phyloP scores from a whole-genome alignment of 495 filamentous ascomycete genomes.

The Penicillium alfredii region DNA sequence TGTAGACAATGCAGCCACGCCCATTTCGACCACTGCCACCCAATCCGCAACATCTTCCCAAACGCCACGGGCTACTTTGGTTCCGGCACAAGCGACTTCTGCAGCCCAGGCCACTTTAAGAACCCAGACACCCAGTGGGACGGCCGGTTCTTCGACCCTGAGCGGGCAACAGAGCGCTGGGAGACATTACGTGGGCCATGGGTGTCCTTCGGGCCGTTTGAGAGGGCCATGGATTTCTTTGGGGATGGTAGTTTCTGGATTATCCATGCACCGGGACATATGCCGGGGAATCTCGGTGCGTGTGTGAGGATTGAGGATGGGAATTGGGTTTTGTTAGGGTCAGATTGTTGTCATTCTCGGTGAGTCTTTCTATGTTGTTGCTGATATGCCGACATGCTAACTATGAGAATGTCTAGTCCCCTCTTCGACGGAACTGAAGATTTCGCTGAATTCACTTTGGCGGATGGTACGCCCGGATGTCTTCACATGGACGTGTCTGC shows the following conservation, averaged over 20 bases:
- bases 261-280: conserved; percentile 27
- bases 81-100: neutral
- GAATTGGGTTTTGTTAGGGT: conserved; percentile 1
- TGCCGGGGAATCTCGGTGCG: conserved; percentile 22
- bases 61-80: conserved; percentile 2
- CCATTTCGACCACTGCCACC: conserved; percentile 2
- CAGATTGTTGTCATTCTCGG: conserved; percentile 4
- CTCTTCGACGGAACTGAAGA: neutral
- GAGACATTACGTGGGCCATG: conserved; percentile 4
- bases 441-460: neutral
- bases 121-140: conserved; percentile 1
- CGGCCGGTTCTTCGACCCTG: conserved; percentile 3
- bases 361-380: no score
- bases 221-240: conserved; percentile 25
- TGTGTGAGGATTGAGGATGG: conserved; percentile 3
- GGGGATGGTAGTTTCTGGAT: conserved; percentile 29
- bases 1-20: no score
- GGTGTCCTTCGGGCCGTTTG: conserved; percentile 21
- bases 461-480: neutral
- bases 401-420: no score
- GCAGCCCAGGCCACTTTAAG: conserved; percentile 1
- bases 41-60: neutral
- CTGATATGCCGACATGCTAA: no score
- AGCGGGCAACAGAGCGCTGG: conserved; percentile 1
- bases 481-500: neutral